Conservation (phyloP, 495 filamentous ascomycete genomes). For the Hypoxylon trugodes region DNA sequence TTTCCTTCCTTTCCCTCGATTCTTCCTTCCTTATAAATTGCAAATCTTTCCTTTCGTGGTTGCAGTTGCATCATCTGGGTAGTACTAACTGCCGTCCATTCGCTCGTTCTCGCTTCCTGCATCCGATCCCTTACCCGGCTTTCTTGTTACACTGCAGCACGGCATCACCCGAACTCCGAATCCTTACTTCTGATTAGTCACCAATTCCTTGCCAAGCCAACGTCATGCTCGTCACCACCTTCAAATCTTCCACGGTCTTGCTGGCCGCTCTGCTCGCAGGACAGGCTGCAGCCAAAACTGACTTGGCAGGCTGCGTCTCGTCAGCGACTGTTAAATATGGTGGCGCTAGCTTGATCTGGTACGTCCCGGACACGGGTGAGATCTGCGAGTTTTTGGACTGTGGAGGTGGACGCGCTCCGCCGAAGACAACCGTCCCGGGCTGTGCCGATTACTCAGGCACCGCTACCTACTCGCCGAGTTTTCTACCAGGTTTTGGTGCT, state of each 20-base stretch:
- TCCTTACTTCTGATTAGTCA: too few relatives aligned
- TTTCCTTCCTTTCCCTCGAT: not conserved
- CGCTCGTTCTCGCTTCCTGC: constrained; percentile 14
- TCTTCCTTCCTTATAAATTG: not conserved
- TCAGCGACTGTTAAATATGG: constrained; percentile 44
- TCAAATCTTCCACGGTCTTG: constrained; percentile 30
- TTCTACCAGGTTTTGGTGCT: constrained; percentile 51
- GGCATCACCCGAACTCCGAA: too few relatives aligned
- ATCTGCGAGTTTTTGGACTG: constrained; percentile 70
- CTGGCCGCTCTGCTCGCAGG: constrained; percentile 29
- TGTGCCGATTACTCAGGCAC: constrained; percentile 66
- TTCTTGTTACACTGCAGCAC: not conserved
- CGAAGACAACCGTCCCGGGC: constrained; percentile 67
- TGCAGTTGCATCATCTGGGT: too few relatives aligned
- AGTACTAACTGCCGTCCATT: constrained; percentile 20
- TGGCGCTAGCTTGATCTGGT: constrained; percentile 58
- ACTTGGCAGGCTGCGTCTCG: constrained; percentile 55
- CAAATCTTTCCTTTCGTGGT: constrained; percentile 30
- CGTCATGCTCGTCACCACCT: constrained; percentile 30
- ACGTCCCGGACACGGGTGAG: constrained; percentile 65
- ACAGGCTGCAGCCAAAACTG: constrained; percentile 53
- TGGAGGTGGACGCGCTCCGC: constrained; percentile 69
- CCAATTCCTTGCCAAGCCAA: too few relatives aligned
- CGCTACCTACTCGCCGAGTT: constrained; percentile 60
- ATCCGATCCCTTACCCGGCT: not conserved